Percentiles rank a stretch among this genome's conserved stretches.
These are phyloP conservation scores for Scedosporium dehoogii DNA, from an alignment of 2,329 filamentous ascomycete species.

Conservation along the genomic window DNA sequence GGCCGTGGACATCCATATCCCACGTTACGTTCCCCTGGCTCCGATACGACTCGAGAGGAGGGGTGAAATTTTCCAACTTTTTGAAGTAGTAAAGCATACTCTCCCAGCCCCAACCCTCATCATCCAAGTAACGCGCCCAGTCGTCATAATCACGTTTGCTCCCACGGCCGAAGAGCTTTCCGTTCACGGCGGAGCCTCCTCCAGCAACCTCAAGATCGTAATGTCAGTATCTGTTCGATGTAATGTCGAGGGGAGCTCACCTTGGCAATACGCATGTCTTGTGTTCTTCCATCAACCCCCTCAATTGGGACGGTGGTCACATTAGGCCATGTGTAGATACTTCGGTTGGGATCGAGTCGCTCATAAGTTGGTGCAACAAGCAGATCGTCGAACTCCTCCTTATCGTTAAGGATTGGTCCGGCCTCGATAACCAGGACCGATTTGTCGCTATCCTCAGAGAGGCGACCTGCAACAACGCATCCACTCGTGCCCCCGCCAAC, in stretches of 20 bases:
- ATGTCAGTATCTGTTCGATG: not conserved
- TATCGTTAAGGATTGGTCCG: not conserved
- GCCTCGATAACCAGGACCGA: constrained; percentile 12
- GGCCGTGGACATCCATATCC: constrained; percentile 25
- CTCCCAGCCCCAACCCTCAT: constrained; percentile 15
- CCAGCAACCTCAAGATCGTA: constrained; percentile 15
- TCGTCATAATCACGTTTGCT: constrained; percentile 18
- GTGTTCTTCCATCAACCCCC: constrained; percentile 12
- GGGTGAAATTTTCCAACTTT: constrained; percentile 15
- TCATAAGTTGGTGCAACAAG: constrained; percentile 13
- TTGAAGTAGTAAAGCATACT: constrained; percentile 18
- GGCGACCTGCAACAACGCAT: constrained; percentile 10
- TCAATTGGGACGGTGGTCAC: constrained; percentile 16
- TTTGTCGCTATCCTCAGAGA: constrained; percentile 10
- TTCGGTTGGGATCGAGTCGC: constrained; percentile 11
- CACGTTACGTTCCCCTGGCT: constrained; percentile 18
- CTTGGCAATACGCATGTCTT: constrained; percentile 7
- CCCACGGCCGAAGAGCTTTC: constrained; percentile 22
- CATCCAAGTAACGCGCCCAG: constrained; percentile 19
- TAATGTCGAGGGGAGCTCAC: not conserved
- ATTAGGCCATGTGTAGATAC: constrained; percentile 8
- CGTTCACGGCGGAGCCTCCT: constrained; percentile 26
- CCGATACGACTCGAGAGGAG: constrained; percentile 11
- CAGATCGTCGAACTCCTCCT: constrained; percentile 18
- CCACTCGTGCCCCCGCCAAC: constrained; percentile 13